These are phyloP conservation scores for Cicer cuneatum DNA, from an alignment of 306 rosid species.

Conservation along the genomic window DNA sequence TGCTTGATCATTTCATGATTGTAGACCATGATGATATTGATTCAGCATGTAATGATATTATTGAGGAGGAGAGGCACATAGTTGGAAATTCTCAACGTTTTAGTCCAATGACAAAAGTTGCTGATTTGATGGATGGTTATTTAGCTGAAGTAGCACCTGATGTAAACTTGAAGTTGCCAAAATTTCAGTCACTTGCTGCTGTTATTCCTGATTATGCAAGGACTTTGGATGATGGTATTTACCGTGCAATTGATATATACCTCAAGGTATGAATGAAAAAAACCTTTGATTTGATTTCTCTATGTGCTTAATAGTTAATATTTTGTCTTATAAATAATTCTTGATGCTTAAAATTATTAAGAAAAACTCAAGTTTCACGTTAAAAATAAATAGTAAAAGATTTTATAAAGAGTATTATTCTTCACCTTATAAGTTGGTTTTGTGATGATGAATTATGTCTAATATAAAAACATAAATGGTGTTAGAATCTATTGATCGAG, in stretches of 20 bases:
- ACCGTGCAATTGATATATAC: constrained; percentile 83
- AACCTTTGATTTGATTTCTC: background rate
- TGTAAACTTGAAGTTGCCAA: constrained; percentile 68
- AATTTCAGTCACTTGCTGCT: constrained; percentile 81
- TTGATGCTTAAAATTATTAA: no score
- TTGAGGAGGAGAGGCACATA: constrained; percentile 63
- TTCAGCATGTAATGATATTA: constrained; percentile 51
- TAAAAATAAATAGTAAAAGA: no score
- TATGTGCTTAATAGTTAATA: background rate
- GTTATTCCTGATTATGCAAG: constrained; percentile 81
- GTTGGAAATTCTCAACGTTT: constrained; percentile 53
- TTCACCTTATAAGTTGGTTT: no score
- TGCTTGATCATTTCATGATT: constrained; percentile 83
- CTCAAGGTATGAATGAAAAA: constrained; percentile 66
- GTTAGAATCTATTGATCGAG: no score
- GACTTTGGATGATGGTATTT: constrained; percentile 79
- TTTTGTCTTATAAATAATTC: no score
- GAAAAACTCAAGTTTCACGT: no score
- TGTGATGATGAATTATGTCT: no score
- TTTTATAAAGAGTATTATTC: no score
- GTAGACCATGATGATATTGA: constrained; percentile 56
- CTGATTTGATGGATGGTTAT: constrained; percentile 77
- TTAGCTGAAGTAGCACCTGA: constrained; percentile 95
- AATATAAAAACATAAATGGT: no score
- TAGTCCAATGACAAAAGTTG: constrained; percentile 70